Percentiles rank a stretch among this genome's conserved stretches.
Conservation (phyloP, 257 asterid species). For the Striga asiatica region DNA sequence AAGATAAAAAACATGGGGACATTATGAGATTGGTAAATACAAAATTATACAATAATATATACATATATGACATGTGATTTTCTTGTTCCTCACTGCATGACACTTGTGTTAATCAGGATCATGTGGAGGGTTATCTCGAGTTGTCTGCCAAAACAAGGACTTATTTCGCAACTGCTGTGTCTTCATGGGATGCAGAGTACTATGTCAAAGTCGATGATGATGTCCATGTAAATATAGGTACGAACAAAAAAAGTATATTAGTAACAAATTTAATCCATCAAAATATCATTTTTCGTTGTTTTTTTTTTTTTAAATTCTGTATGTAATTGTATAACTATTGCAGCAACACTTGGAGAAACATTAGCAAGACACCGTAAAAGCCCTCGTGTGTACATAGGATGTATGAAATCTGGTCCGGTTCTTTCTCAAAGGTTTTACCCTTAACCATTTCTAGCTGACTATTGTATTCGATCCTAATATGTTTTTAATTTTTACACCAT, state of each 20-base stretch:
- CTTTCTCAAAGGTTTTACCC: constrained; percentile 62
- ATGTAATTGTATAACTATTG: constrained; percentile 14
- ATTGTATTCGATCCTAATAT: background rate
- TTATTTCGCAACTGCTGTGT: constrained; percentile 70
- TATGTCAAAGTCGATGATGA: constrained; percentile 89
- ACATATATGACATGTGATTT: background rate
- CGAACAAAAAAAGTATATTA: background rate
- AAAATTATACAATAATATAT: background rate
- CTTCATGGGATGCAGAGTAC: constrained; percentile 85
- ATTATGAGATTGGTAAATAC: constrained; percentile 67
- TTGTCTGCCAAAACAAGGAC: constrained; percentile 83
- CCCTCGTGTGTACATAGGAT: constrained; percentile 68
- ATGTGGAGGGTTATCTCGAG: constrained; percentile 90
- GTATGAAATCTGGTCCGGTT: constrained; percentile 97
- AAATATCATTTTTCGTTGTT: background rate
- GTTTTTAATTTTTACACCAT: background rate
- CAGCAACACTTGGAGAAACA: constrained; percentile 84
- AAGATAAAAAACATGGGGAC: constrained; percentile 82
- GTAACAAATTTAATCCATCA: background rate
- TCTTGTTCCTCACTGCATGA: background rate
- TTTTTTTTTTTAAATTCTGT: background rate
- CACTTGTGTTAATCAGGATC: constrained; percentile 38
- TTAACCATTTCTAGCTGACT: background rate
- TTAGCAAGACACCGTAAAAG: constrained; percentile 56
- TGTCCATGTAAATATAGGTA: constrained; percentile 93